Evolutionary conservation across 805 yeast species (phyloP).

Genomic region (Suhomyces tanzawaensis): DNA sequence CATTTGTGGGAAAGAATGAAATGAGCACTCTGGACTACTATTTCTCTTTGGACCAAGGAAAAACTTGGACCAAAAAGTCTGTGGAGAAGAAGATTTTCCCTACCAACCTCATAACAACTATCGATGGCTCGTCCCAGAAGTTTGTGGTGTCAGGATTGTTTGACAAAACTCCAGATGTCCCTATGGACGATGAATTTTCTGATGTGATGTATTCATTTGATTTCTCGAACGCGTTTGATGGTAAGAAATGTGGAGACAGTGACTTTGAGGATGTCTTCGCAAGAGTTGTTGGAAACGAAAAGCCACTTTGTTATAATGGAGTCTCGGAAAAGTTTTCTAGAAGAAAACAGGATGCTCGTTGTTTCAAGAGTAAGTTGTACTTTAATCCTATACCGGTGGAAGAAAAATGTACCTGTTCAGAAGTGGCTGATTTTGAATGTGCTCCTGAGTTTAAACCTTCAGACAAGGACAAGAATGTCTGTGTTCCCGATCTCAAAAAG

Average conservation of each 20-base stretch:
- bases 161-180: slow-evolving; percentile 12
- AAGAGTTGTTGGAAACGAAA: slow-evolving; percentile 33
- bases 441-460: slow-evolving; percentile 42
- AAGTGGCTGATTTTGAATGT: slow-evolving; percentile 68
- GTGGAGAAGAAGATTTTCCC: slow-evolving; percentile 47
- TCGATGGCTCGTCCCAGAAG: slow-evolving; percentile 66
- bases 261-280: slow-evolving; percentile 72
- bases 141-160: slow-evolving; percentile 51
- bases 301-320: slow-evolving; percentile 63
- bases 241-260: slow-evolving; percentile 36
- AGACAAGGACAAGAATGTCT: slow-evolving; percentile 35
- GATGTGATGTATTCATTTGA: slow-evolving; percentile 45
- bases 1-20: slow-evolving; percentile 28
- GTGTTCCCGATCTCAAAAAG: slow-evolving; percentile 41
- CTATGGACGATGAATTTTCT: slow-evolving; percentile 7
- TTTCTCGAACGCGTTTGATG: slow-evolving; percentile 55
- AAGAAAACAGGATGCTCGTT: slow-evolving; percentile 62
- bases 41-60: slow-evolving; percentile 74
- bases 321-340: slow-evolving; percentile 60
- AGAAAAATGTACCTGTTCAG: slow-evolving; percentile 62
- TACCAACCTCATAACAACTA: slow-evolving; percentile 48
- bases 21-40: slow-evolving; percentile 30
- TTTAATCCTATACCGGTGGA: slow-evolving; percentile 47
- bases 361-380: slow-evolving; percentile 52
- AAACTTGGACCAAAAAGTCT: slow-evolving; percentile 54